Evolutionary conservation across 495 filamentous ascomycete genomes (phyloP), one percentile per base, ranked within the genome.

Genomic region (Penicillium riverlandense): DNA sequence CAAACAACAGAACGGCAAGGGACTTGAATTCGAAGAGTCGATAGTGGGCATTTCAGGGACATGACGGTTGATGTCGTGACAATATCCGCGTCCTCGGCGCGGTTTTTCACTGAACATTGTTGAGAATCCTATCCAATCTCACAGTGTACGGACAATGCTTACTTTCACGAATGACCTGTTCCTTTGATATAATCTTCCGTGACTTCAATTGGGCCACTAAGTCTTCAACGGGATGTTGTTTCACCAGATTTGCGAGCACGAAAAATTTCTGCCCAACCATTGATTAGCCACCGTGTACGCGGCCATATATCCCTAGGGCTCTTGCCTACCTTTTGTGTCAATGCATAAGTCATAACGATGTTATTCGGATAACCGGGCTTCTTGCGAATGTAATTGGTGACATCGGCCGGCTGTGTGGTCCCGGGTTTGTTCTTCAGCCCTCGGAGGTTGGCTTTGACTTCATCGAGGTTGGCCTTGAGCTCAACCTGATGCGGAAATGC

Each of bases 401-500:
- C 83, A 64, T 98, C 92, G 12, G 85, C 90, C 7, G 92, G 92
- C 41, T 85, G 78, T 29, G 92, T 96, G 28, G 92, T 91, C 16
- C 92, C 92, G 8, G 92, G 85, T 56, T 90, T 91, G 59, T 95
- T 95, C 62, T 98, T 98, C 41, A 98, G 66, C 3, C 92, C 92
- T 45, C 90, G 85, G 38, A 92, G 74, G 55, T 96, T 97, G 10
- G 83, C 80, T 55, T 92, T 94, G 46, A 95, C 74, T 38, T 94
- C 87, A 29, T 84, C 85, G 16, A 82, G 76, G 54, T 97, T 97
- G 32, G 94, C 82, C 57, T 90, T 90, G 37, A 98, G 70, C 62
- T 96, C 92, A 15, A 90, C 81, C 65, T 96, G 88, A 48, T 90
- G 79, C 1, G 92, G 92, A 52, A 98, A 98, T 1, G 85, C 70